Evolutionary conservation across 805 yeast species (phyloP).

Genomic region (Ogataea glucozyma): DNA sequence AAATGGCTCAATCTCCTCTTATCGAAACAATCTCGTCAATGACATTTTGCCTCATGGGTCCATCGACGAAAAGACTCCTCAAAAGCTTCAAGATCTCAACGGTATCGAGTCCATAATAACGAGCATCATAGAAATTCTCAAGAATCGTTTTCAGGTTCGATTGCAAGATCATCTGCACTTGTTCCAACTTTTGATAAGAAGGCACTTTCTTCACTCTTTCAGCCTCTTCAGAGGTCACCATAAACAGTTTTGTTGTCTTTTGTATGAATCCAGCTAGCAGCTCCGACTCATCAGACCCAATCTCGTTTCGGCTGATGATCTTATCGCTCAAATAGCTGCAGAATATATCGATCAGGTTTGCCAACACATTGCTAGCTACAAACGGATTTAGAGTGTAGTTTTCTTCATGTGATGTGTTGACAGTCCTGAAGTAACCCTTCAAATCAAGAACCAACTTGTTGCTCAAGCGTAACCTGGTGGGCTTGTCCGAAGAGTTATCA

Average conservation of each 20-base stretch:
- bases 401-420: conserved; percentile 17
- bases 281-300: conserved; percentile 37
- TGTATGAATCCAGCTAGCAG: conserved; percentile 21
- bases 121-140: conserved; percentile 53
- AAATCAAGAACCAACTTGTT: conserved; percentile 14
- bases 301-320: conserved; percentile 26
- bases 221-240: conserved; percentile 8
- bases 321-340: conserved; percentile 22
- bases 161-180: conserved; percentile 28
- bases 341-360: conserved; percentile 19
- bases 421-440: conserved; percentile 12
- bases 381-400: conserved; percentile 24
- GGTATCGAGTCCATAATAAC: conserved; percentile 49
- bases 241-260: conserved; percentile 10
- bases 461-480: conserved; percentile 10
- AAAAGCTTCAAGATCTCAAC: conserved; percentile 45
- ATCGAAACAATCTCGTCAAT: conserved; percentile 49
- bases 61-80: conserved; percentile 45
- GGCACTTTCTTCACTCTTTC: conserved; percentile 22
- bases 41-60: conserved; percentile 45
- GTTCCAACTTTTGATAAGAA: conserved; percentile 32
- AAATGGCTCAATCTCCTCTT: conserved; percentile 28
- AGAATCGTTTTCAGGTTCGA: conserved; percentile 47
- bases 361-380: conserved; percentile 21
- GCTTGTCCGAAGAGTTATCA: conserved; percentile 23